A percentile compares a stretch with the other conserved stretches of the same genome.
phyloP scores from a whole-genome alignment of 108 stramenopile genomes.

The Fistulifera pelliculosa region DNA sequence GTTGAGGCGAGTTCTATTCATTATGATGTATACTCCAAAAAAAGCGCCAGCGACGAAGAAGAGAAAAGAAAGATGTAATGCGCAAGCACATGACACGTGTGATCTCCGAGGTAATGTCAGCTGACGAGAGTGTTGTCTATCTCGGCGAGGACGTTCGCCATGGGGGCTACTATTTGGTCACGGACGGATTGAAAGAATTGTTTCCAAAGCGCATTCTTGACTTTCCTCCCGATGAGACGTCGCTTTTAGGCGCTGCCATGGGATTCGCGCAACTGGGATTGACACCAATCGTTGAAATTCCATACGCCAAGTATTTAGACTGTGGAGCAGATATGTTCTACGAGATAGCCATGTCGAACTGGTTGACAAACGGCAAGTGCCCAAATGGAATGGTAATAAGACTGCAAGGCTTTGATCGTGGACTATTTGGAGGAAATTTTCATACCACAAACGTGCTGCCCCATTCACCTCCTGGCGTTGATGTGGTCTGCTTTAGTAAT shows the following conservation, averaged over 20 bases:
- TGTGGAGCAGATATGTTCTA: slow-evolving; percentile 80
- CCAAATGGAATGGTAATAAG: slow-evolving; percentile 74
- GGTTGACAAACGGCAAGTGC: slow-evolving; percentile 47
- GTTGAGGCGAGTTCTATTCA: slow-evolving; percentile 22
- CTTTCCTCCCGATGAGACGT: slow-evolving; percentile 87
- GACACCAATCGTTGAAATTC: slow-evolving; percentile 79
- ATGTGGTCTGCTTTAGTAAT: slow-evolving; percentile 78
- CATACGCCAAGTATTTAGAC: slow-evolving; percentile 86
- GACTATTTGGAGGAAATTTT: slow-evolving; percentile 79
- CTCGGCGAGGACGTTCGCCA: slow-evolving; percentile 81
- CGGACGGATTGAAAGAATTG: slow-evolving; percentile 51
- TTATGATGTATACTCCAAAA: slow-evolving; percentile 9
- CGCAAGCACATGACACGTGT: slow-evolving; percentile 79
- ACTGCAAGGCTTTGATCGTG: slow-evolving; percentile 81
- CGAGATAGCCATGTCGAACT: slow-evolving; percentile 69
- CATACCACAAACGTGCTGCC: slow-evolving; percentile 78
- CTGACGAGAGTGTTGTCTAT: slow-evolving; percentile 55
- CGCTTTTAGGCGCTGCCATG: slow-evolving; percentile 67
- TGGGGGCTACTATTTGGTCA: slow-evolving; percentile 84
- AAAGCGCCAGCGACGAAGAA: slow-evolving; percentile 8
- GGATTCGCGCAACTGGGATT: slow-evolving; percentile 75
- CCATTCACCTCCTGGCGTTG: slow-evolving; percentile 79
- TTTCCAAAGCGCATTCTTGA: slow-evolving; percentile 61
- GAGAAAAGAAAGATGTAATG: slow-evolving; percentile 56
- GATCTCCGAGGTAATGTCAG: slow-evolving; percentile 41